Evolutionary conservation across 2,329 filamentous ascomycete genomes (phyloP).

Genomic region (Ophidiomyces ophidiicola): DNA sequence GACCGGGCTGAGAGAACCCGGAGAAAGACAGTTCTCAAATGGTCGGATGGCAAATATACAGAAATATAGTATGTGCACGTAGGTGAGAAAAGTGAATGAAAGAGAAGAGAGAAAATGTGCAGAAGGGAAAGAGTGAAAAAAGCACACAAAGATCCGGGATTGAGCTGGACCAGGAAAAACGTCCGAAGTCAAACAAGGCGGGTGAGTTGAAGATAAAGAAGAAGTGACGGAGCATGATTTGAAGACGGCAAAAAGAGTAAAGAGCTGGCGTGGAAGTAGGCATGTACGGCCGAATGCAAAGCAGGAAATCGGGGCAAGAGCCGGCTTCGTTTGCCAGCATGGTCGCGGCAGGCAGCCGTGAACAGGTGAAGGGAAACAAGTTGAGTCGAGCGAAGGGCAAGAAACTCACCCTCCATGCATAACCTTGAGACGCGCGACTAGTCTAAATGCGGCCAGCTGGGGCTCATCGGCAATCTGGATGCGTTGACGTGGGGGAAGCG

Average conservation of each 20-base stretch:
- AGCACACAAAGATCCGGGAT: no score
- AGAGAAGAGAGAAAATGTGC: slow-evolving; percentile 3
- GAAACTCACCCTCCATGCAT: slow-evolving; percentile 31
- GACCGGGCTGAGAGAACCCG: slow-evolving; percentile 1
- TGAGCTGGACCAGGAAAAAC: slow-evolving; percentile 8
- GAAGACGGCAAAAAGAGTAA: slow-evolving; percentile 8
- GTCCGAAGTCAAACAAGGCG: background rate
- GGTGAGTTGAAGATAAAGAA: slow-evolving; percentile 5
- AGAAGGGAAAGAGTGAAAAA: no score
- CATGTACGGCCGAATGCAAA: slow-evolving; percentile 10
- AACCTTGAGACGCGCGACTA: slow-evolving; percentile 11
- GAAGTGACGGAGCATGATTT: slow-evolving; percentile 8
- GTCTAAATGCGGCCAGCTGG: slow-evolving; percentile 7
- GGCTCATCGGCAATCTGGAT: slow-evolving; percentile 1
- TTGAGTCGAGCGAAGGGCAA: slow-evolving; percentile 22
- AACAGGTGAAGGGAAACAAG: slow-evolving; percentile 11
- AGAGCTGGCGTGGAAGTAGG: background rate
- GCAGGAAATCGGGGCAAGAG: slow-evolving; percentile 14
- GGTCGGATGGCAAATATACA: slow-evolving; percentile 2
- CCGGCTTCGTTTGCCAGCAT: slow-evolving; percentile 28
- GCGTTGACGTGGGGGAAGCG: background rate
- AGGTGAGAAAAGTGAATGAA: slow-evolving; percentile 5
- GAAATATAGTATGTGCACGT: slow-evolving; percentile 1
- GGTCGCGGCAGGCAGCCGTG: slow-evolving; percentile 22
- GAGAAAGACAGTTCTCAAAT: background rate